Evolutionary conservation across 2,329 filamentous ascomycete species (phyloP).

Genomic region (Colletotrichum sansevieriae): DNA sequence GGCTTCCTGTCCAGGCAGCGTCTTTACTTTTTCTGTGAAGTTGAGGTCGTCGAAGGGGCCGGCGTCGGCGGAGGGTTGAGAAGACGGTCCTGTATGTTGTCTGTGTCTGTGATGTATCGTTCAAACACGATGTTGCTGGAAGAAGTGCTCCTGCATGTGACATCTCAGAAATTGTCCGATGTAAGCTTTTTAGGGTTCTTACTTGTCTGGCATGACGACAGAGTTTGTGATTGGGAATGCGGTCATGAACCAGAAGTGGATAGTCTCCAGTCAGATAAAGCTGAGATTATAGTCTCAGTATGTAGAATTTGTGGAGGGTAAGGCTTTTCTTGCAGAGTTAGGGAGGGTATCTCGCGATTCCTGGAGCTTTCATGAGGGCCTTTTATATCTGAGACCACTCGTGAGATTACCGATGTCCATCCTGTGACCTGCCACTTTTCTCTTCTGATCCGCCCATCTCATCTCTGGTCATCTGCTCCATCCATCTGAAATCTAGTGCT

Average conservation of each 20-base stretch:
- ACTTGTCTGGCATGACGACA: not conserved
- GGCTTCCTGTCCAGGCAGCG: not conserved
- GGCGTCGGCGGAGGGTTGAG: not conserved
- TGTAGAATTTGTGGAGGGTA: not conserved
- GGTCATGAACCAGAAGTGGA: not conserved
- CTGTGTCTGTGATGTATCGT: not conserved
- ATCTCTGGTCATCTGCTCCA: slow-evolving; percentile 19
- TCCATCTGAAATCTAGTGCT: not conserved
- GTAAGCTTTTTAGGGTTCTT: not conserved
- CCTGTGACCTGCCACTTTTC: not conserved
- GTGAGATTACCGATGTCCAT: not conserved
- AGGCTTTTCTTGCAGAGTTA: no score
- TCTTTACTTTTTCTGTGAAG: not conserved
- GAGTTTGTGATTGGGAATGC: not conserved
- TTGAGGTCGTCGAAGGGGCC: not conserved
- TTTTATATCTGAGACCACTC: not conserved
- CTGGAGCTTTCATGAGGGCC: not conserved
- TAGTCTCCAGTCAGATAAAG: not conserved
- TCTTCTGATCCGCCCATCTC: not conserved
- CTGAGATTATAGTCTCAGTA: not conserved
- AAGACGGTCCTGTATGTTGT: not conserved
- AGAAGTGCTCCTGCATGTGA: not conserved
- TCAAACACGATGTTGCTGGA: not conserved
- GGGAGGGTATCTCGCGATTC: not conserved
- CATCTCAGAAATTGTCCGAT: not conserved